Conservation (phyloP, 1,139 yeast genomes). For the Sugiyamaella paludigena region DNA sequence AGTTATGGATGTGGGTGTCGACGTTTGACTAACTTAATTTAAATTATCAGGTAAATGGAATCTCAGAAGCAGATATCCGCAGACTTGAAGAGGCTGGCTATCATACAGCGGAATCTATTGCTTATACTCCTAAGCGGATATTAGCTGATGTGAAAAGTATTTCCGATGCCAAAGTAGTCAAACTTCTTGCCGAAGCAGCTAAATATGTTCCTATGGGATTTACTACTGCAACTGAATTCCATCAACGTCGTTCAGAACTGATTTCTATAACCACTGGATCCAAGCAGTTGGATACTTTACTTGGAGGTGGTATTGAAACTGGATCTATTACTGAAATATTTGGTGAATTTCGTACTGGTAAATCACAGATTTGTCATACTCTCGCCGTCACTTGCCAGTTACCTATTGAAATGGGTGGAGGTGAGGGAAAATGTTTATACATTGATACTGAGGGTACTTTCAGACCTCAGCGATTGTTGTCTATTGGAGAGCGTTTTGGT, state of each 20-base stretch:
- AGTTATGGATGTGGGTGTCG: background rate
- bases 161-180: constrained; percentile 93
- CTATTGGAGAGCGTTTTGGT: constrained; percentile 90
- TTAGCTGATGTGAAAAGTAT: constrained; percentile 82
- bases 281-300: constrained; percentile 82
- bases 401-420: constrained; percentile 98
- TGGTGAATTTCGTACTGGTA: constrained; percentile 98
- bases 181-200: constrained; percentile 75
- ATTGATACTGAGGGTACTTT: constrained; percentile 98
- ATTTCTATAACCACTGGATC: constrained; percentile 95
- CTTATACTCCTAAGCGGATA: constrained; percentile 83
- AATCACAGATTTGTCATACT: constrained; percentile 95
- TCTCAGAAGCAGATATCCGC: constrained; percentile 71
- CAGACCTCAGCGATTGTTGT: constrained; percentile 83
- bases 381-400: constrained; percentile 95
- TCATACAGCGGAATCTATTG: constrained; percentile 88
- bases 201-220: constrained; percentile 93
- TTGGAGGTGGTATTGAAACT: constrained; percentile 97
- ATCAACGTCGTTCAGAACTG: constrained; percentile 82
- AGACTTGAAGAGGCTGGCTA: constrained; percentile 81
- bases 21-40: constrained; percentile 18
- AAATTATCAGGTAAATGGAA: constrained; percentile 77
- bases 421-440: constrained; percentile 95
- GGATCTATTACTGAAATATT: constrained; percentile 95
- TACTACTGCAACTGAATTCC: constrained; percentile 95